Percentiles rank a stretch among this genome's conserved stretches.
Evolutionary conservation across 192 early-diverging fungal species (phyloP).

Genomic region (Backusella tuberculispora): DNA sequence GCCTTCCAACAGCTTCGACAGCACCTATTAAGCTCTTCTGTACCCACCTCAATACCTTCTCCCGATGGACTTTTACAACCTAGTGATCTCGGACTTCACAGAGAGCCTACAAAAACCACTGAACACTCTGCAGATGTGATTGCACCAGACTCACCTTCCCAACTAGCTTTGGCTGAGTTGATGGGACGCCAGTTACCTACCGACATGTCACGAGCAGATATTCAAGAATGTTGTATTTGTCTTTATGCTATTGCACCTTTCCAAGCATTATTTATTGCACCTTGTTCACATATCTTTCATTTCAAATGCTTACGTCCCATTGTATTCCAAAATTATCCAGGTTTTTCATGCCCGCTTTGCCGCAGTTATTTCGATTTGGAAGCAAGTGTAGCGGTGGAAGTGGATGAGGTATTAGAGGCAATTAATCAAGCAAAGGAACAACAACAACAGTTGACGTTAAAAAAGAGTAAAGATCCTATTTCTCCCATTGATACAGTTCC

Average conservation of each 20-base stretch:
- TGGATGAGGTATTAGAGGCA: slow-evolving; percentile 30
- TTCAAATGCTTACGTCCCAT: slow-evolving; percentile 81
- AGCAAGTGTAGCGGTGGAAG: slow-evolving; percentile 62
- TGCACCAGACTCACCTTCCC: neutral
- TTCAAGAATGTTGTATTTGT: slow-evolving; percentile 80
- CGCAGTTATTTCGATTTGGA: slow-evolving; percentile 82
- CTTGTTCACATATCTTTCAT: slow-evolving; percentile 86
- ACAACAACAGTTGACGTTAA: neutral
- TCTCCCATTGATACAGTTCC: slow-evolving; percentile 6
- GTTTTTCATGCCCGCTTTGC: slow-evolving; percentile 82
- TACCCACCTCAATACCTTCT: neutral
- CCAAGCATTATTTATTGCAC: slow-evolving; percentile 83
- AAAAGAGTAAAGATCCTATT: neutral
- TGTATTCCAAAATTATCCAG: slow-evolving; percentile 60
- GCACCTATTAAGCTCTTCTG: neutral
- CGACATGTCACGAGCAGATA: slow-evolving; percentile 36
- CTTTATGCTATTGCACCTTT: slow-evolving; percentile 74
- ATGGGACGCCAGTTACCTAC: neutral
- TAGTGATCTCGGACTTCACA: neutral
- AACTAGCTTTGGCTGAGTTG: neutral
- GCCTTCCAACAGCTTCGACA: slow-evolving; percentile 27
- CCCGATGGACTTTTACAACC: neutral
- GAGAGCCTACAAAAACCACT: slow-evolving; percentile 15
- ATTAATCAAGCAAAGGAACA: slow-evolving; percentile 9
- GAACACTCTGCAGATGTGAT: slow-evolving; percentile 2